These are phyloP conservation scores for Tetrahymena malaccensis DNA, from an alignment of 73 alveolate genomes.

Conservation along the genomic window DNA sequence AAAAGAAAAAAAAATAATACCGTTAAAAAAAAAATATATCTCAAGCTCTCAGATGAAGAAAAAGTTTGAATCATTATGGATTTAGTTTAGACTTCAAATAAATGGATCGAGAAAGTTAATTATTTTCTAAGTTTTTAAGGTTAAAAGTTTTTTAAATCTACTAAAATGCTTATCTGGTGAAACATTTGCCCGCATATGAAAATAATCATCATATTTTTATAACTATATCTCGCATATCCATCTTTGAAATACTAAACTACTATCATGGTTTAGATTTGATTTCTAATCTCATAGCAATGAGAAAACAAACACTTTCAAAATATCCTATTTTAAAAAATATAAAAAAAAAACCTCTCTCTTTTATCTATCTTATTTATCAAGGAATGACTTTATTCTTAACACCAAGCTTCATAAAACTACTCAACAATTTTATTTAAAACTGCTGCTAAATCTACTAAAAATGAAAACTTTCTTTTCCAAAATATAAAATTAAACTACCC, in stretches of 20 bases:
- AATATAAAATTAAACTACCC: too few relatives aligned
- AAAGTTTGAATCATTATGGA: background rate
- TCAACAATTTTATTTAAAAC: background rate
- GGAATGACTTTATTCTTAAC: background rate
- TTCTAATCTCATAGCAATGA: background rate
- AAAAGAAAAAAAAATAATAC: background rate
- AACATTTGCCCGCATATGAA: background rate
- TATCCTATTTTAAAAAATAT: background rate
- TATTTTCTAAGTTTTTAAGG: background rate
- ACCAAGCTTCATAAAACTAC: background rate
- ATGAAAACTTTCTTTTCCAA: background rate
- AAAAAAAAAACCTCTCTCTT: background rate
- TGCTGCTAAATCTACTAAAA: background rate
- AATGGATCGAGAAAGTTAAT: background rate
- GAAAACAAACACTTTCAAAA: background rate
- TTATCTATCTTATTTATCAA: too few relatives aligned
- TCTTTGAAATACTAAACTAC: background rate
- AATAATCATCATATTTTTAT: background rate
- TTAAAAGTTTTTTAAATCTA: background rate
- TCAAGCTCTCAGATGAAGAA: background rate
- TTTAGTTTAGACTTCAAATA: background rate
- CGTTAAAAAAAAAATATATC: background rate
- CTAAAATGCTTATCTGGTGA: background rate
- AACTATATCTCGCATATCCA: background rate
- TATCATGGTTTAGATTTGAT: background rate